A percentile compares a stretch with the other conserved stretches of the same genome.
These are phyloP conservation scores for Pichia sp. DNA, from an alignment of 1,139 yeast genomes.

Conservation along the genomic window DNA sequence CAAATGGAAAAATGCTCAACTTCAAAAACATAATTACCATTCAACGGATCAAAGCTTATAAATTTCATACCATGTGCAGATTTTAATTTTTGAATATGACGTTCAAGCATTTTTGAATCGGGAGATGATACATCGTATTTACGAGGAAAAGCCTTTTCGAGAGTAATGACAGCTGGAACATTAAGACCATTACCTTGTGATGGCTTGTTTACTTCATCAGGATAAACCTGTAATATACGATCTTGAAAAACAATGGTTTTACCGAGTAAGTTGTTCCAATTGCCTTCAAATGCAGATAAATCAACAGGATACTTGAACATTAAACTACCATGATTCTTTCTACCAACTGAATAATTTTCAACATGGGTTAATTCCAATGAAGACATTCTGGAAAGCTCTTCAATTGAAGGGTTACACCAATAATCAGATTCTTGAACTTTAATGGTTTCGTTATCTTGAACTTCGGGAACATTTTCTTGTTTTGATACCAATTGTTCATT, in stretches of 20 bases:
- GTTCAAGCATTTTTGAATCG: slow-evolving; percentile 37
- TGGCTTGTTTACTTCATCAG: slow-evolving; percentile 50
- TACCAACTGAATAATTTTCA: slow-evolving; percentile 68
- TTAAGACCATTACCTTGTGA: slow-evolving; percentile 69
- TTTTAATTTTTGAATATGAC: slow-evolving; percentile 46
- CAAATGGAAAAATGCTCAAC: slow-evolving; percentile 92
- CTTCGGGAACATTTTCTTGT: neutral
- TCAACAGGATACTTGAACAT: slow-evolving; percentile 72
- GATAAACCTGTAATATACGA: slow-evolving; percentile 61
- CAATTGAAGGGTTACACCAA: slow-evolving; percentile 74
- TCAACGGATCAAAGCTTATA: slow-evolving; percentile 69
- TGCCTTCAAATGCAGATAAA: slow-evolving; percentile 45
- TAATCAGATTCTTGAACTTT: slow-evolving; percentile 54
- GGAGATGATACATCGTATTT: slow-evolving; percentile 32
- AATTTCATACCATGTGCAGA: slow-evolving; percentile 66
- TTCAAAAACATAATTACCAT: slow-evolving; percentile 73
- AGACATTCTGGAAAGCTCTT: slow-evolving; percentile 44
- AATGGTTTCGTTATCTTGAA: too few relatives aligned
- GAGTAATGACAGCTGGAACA: slow-evolving; percentile 76
- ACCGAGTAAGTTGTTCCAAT: slow-evolving; percentile 47
- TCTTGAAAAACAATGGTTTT: slow-evolving; percentile 51
- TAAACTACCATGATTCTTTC: slow-evolving; percentile 69
- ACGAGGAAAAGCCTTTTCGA: slow-evolving; percentile 59
- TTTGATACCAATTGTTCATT: slow-evolving; percentile 7
- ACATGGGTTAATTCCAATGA: slow-evolving; percentile 50